A percentile compares a stretch with the other conserved stretches of the same genome.
These are phyloP conservation scores for Omphalotus guepiniiformis DNA, from an alignment of 768 basidiomycete species.

Conservation along the genomic window DNA sequence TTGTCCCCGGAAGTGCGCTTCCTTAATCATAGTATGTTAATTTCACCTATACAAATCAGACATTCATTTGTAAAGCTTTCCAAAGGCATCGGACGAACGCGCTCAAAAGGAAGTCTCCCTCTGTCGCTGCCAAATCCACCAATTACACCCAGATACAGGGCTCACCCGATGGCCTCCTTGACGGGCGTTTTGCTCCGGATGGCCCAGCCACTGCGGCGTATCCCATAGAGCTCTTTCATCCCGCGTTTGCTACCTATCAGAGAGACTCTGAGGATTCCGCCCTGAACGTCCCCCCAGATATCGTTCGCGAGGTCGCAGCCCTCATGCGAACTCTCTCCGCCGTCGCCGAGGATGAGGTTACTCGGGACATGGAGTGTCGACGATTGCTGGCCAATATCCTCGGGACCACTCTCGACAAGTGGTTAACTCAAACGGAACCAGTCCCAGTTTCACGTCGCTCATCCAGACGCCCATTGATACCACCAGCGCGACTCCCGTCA, in stretches of 20 bases:
- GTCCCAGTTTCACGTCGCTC: background rate
- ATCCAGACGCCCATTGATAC: background rate
- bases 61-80: too few relatives aligned
- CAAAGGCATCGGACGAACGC: too few relatives aligned
- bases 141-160: constrained; percentile 9
- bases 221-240: constrained; percentile 12
- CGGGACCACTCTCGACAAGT: background rate
- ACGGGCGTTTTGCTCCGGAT: constrained; percentile 3
- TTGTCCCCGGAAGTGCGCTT: too few relatives aligned
- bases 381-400: background rate
- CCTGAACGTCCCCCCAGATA: constrained; percentile 6
- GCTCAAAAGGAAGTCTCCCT: constrained; percentile 6
- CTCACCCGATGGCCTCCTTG: background rate
- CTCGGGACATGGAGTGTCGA: background rate
- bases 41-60: too few relatives aligned
- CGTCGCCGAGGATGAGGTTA: constrained; percentile 3
- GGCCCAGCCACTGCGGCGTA: constrained; percentile 1
- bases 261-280: constrained; percentile 11
- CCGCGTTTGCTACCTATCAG: constrained; percentile 16
- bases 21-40: too few relatives aligned
- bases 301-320: background rate
- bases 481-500: background rate
- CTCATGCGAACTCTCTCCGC: constrained; percentile 7
- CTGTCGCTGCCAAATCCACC: constrained; percentile 9
- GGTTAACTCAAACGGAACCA: background rate